Percentiles rank a stretch among this genome's conserved stretches.
Evolutionary conservation across 2,329 filamentous ascomycete species (phyloP).

Genomic region (Escovopsis sp.): DNA sequence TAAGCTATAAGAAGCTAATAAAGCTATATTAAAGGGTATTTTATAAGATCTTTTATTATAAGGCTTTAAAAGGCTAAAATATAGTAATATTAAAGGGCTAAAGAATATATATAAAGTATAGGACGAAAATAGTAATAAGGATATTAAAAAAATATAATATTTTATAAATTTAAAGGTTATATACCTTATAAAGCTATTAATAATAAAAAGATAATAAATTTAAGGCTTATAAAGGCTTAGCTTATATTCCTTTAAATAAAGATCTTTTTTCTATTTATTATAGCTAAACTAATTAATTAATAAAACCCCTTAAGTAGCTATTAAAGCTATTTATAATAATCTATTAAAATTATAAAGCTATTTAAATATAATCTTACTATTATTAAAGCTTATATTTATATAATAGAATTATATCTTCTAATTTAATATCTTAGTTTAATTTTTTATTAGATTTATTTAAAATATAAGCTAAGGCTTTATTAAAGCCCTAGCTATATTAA

Average conservation of each 20-base stretch:
- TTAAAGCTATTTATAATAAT: too few relatives aligned
- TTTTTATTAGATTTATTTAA: background rate
- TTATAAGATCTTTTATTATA: too few relatives aligned
- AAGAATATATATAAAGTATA: conserved; percentile 3
- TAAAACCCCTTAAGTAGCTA: too few relatives aligned
- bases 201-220: background rate
- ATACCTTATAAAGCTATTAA: conserved; percentile 1
- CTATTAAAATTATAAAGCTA: background rate
- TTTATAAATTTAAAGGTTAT: background rate
- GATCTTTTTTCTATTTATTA: background rate
- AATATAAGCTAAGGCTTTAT: background rate
- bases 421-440: background rate
- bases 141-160: too few relatives aligned
- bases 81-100: conserved; percentile 2
- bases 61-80: background rate
- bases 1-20: too few relatives aligned
- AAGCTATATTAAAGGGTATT: too few relatives aligned
- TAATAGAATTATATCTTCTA: background rate
- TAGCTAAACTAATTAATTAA: background rate
- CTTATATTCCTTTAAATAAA: background rate
- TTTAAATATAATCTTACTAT: background rate
- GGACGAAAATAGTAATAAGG: background rate
- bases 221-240: background rate
- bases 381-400: too few relatives aligned
- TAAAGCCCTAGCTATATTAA: background rate